These are phyloP conservation scores for Kwoniella sp. DNA, from an alignment of 768 basidiomycete genomes.

Conservation along the genomic window DNA sequence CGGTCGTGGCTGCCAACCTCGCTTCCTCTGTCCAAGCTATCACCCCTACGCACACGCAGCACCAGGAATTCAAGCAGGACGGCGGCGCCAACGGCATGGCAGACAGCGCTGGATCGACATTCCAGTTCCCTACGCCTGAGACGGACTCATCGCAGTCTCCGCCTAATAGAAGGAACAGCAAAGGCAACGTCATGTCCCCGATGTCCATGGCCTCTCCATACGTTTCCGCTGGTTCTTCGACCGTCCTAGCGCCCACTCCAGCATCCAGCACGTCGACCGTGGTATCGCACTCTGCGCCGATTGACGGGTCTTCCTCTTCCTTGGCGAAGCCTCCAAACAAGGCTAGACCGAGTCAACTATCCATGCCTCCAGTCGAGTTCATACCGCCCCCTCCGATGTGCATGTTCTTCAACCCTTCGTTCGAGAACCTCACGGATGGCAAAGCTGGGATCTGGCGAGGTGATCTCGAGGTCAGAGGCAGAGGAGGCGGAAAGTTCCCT, in stretches of 20 bases:
- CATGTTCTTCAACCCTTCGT: slow-evolving; percentile 50
- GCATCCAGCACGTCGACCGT: not conserved
- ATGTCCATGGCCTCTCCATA: slow-evolving; percentile 25
- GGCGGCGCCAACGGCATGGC: not conserved
- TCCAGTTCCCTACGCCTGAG: slow-evolving; percentile 45
- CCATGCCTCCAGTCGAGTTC: slow-evolving; percentile 40
- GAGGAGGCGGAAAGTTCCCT: slow-evolving; percentile 43
- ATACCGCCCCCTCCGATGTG: slow-evolving; percentile 52
- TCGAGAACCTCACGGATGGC: slow-evolving; percentile 45
- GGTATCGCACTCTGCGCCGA: not conserved
- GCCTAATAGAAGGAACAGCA: slow-evolving; percentile 3
- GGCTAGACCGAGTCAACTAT: slow-evolving; percentile 18
- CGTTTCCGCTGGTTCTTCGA: slow-evolving; percentile 16
- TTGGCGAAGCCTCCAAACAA: slow-evolving; percentile 7
- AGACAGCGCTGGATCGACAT: slow-evolving; percentile 4
- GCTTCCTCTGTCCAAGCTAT: slow-evolving; percentile 2
- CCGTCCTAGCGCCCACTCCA: not conserved
- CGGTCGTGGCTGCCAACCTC: slow-evolving; percentile 18
- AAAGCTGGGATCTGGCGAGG: slow-evolving; percentile 51
- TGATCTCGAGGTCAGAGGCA: slow-evolving; percentile 44
- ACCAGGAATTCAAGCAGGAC: not conserved
- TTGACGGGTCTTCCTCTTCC: not conserved
- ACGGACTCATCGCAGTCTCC: slow-evolving; percentile 36
- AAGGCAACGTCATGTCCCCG: slow-evolving; percentile 15
- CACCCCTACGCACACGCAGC: not conserved